Percentiles rank a stretch among this genome's conserved stretches.
phyloP scores from a whole-genome alignment of 2,329 filamentous ascomycete genomes.

The Ascochyta viciae-villosae region DNA sequence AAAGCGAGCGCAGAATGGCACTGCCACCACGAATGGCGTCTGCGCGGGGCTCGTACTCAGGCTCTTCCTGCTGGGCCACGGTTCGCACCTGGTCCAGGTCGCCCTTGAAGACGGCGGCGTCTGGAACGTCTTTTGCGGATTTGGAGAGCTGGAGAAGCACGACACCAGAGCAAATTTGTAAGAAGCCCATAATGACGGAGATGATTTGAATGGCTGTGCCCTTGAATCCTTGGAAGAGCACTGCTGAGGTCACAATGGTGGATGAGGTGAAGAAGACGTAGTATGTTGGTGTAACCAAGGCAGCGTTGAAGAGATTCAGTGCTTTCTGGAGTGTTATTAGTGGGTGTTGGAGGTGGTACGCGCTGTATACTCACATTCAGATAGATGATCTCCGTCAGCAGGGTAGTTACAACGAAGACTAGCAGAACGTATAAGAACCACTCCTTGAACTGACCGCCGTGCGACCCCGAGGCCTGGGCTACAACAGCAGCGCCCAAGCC shows the following conservation, averaged over 20 bases:
- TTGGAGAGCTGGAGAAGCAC: conserved; percentile 95
- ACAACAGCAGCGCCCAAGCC: conserved; percentile 91
- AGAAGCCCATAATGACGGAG: conserved; percentile 90
- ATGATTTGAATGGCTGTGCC: conserved; percentile 80
- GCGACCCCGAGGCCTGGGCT: conserved; percentile 78
- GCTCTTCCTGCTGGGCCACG: conserved; percentile 92
- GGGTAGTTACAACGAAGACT: conserved; percentile 86
- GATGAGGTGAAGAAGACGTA: conserved; percentile 98
- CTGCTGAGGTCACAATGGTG: conserved; percentile 91
- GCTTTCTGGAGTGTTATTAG: conserved; percentile 79
- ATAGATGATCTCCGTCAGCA: conserved; percentile 93
- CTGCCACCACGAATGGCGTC: conserved; percentile 93
- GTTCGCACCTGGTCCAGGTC: conserved; percentile 95
- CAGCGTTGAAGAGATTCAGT: conserved; percentile 94
- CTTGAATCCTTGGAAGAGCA: conserved; percentile 93
- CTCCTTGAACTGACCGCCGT: conserved; percentile 82
- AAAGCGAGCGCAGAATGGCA: conserved; percentile 85
- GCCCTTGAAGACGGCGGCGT: conserved; percentile 88
- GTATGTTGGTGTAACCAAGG: conserved; percentile 95
- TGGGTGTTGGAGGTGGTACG: neutral
- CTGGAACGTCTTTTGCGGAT: conserved; percentile 95
- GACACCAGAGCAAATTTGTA: conserved; percentile 92
- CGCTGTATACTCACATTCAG: conserved; percentile 75
- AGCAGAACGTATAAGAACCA: conserved; percentile 96
- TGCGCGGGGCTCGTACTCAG: conserved; percentile 95